Evolutionary conservation across 768 basidiomycete species (phyloP), one percentile per base, ranked within the genome.

Genomic region (Russula dissimulans): DNA sequence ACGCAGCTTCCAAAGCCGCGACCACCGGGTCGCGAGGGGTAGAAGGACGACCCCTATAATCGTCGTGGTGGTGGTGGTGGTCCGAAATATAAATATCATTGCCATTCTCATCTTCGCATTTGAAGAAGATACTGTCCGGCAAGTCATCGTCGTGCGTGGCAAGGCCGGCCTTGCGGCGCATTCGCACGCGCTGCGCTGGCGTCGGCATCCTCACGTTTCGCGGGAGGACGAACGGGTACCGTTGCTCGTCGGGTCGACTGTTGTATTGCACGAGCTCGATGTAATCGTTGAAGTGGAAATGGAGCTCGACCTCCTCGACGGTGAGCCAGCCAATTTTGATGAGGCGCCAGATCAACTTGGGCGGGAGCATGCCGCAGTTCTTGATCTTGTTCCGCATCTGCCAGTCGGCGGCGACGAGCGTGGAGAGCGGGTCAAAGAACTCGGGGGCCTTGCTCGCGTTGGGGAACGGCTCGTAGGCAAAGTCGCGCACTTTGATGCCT

Each of bases 401-500:
- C 62, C 64, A 62, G 64, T 73, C 71, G 59, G 71, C 64, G 26
- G 59, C 56, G 46, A 67, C 47, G 36, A 73, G 68, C 3, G 67
- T 53, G 3, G 65, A 59, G 11, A 66, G 26, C 1, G 71, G 68
- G 47, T 65, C 60, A 18, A 68, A 72, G 1, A 68, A 10, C 52
- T 69, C 71, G 17, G 68, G 70, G 0, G 60, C 66, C 12, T 61
- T 64, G 29, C 49, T 43, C 41, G 59, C 50, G 26, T 36, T 44
- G 1, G 47, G 32, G 22, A 54, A 53, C 4, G 50, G 57, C 57
- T 69, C 70, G 61, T 68, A 46, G 4, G 67, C 69, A 55, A 65
- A 73, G 63, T 73, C 72, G 48, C 71, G 70, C 32, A 72, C 71
- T 58, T 72, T 72, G 41, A 72, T 68, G 14, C 71, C 71, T n/a